A percentile compares a stretch with the other conserved stretches of the same genome.
Conservation (phyloP, 345 rosid genomes). For the Brassica rapa region DNA sequence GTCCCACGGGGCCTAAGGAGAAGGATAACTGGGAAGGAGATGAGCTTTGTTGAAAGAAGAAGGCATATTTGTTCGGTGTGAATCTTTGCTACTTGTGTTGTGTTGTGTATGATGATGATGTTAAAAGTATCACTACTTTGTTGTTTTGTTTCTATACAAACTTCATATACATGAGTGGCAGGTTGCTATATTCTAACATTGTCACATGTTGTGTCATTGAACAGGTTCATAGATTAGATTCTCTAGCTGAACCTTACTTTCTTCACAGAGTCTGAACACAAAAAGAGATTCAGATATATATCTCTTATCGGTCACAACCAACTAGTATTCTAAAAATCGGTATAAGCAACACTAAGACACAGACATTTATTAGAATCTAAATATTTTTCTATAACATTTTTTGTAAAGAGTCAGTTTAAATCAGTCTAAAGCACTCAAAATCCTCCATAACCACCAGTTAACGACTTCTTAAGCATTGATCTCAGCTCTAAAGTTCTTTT, state of each 20-base stretch:
- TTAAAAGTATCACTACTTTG: neutral
- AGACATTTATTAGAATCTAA: no score
- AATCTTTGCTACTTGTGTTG: slow-evolving; percentile 1
- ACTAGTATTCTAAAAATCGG: no score
- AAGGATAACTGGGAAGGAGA: slow-evolving; percentile 88
- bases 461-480: no score
- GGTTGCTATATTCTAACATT: neutral
- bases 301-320: no score
- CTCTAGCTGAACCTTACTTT: neutral
- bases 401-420: no score
- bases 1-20: slow-evolving; percentile 96
- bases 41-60: slow-evolving; percentile 50
- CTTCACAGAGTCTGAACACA: neutral
- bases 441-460: no score
- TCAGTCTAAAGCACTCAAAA: no score
- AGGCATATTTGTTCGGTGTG: slow-evolving; percentile 17
- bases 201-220: neutral
- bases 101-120: slow-evolving; percentile 8
- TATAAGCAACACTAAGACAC: no score
- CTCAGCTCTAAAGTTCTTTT: neutral
- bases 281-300: no score
- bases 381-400: no score
- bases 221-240: neutral
- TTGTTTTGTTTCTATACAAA: neutral
- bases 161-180: neutral